Base-by-base conservation (phyloP, 2,329 filamentous ascomycete species). In the Ascochyta rabiei region DNA sequence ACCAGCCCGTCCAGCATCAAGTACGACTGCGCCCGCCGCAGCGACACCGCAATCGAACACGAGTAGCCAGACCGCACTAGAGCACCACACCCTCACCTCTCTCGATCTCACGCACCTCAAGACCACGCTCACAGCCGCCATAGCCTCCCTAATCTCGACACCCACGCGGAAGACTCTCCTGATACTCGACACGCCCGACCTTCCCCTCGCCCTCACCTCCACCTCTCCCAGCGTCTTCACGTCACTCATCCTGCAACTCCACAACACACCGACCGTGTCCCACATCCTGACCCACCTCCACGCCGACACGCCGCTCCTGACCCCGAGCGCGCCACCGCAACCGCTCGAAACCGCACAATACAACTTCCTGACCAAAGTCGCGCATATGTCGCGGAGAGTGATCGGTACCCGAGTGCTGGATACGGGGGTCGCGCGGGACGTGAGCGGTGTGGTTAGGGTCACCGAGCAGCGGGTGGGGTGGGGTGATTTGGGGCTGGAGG, bases 341-440 rank as follows among this genome's bases (percentile, higher is more conserved):
- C 84, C 58, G 26, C 68, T 66, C 48, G 66, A 64, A 53, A 46
- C 67, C 10, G 59, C 42, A 15, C 67, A 66, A 21, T 66, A 66
- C 43, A 68, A 86, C n/a, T 84, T 96, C 55, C 76, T 89, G 18
- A 79, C 92, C 31, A 84, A 84, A 6, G 76, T 89, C 59, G 89
- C 89, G n/a, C 91, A 97, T 71, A 82, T 86, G 64, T 90, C 92
- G 8, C 77, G 84, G n/a, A 80, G 84, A 59, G 82, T 93, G 3
- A 76, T 96, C 65, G 85, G 89, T 57, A 77, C 95, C 53, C 81
- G 93, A 47, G 82, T 88, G 68, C 75, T 98, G 57, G 92, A 96
- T 69, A 96, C 92, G 0, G 93, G 93, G 0, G 87, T 87, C n/a
- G 93, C 93, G 59, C 88, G 84, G 71, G 93, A 97, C 75, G 90